Evolutionary conservation across 106 monocot species (phyloP).

Genomic region (Vanilla planifolia): DNA sequence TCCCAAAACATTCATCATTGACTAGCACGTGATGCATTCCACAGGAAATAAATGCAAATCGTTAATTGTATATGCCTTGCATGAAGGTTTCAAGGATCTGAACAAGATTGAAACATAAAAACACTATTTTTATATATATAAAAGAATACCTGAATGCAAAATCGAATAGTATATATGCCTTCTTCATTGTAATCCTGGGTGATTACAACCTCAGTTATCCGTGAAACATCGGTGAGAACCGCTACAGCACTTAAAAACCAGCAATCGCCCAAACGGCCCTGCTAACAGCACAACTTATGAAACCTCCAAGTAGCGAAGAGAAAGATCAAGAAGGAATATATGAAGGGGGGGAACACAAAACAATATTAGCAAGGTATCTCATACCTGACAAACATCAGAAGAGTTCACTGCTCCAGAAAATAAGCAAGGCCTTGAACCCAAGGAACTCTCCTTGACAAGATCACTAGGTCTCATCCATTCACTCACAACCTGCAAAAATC

Average conservation of each 20-base stretch:
- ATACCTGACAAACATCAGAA: constrained; percentile 99
- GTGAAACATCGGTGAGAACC: constrained; percentile 85
- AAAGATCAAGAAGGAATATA: not conserved
- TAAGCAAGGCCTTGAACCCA: constrained; percentile 65
- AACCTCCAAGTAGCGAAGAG: constrained; percentile 1
- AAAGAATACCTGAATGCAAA: constrained; percentile 91
- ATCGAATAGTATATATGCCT: constrained; percentile 95
- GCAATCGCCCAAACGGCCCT: constrained; percentile 96
- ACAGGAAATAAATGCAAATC: too few species aligned
- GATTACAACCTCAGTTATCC: constrained; percentile 95
- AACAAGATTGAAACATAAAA: not conserved
- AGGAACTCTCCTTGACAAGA: constrained; percentile 57
- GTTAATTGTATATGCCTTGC: too few species aligned
- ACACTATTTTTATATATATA: not conserved
- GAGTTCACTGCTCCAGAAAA: constrained; percentile 90
- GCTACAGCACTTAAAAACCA: constrained; percentile 99
- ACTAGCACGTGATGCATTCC: too few species aligned
- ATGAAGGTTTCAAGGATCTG: too few species aligned
- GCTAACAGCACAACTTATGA: constrained; percentile 11
- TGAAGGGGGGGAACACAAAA: not conserved
- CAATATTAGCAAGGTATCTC: constrained; percentile 3
- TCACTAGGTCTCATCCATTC: constrained; percentile 94
- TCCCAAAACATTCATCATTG: too few species aligned
- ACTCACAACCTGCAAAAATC: constrained; percentile 71
- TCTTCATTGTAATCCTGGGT: constrained; percentile 91